Percentiles rank a stretch among this genome's conserved stretches.
These are phyloP conservation scores for Oryza longistaminata DNA, from an alignment of 176 grass and related monocot species.

Conservation along the genomic window DNA sequence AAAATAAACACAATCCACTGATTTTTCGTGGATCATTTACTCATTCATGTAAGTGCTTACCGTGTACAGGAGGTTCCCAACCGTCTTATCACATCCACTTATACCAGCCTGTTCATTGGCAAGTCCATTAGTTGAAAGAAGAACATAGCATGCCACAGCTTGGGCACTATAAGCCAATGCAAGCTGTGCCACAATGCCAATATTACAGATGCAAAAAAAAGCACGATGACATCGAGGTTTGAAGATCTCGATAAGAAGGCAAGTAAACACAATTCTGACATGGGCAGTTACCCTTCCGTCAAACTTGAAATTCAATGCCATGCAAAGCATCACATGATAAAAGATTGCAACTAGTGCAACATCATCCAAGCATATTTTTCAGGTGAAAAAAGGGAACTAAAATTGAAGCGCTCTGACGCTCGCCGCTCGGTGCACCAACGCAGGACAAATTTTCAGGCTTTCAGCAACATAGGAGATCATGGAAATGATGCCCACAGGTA, in stretches of 20 bases:
- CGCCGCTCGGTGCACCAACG: background rate
- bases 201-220: background rate
- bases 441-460: background rate
- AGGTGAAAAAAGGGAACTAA: background rate
- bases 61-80: slow-evolving; percentile 84
- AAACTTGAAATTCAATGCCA: too few relatives aligned
- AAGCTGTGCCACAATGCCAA: background rate
- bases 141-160: background rate
- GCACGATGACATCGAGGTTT: background rate
- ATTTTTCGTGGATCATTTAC: background rate
- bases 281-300: background rate
- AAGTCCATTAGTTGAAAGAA: slow-evolving; percentile 14
- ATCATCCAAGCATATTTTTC: background rate
- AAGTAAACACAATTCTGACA: background rate
- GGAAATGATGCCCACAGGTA: background rate
- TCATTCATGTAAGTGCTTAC: slow-evolving; percentile 36
- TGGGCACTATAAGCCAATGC: background rate
- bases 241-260: background rate
- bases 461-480: background rate
- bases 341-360: background rate
- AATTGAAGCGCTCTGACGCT: too few relatives aligned
- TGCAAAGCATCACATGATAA: background rate
- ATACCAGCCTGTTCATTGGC: slow-evolving; percentile 61
- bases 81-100: slow-evolving; percentile 59
- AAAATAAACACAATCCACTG: background rate